A percentile compares a stretch with the other conserved stretches of the same genome.
These are phyloP conservation scores for Neurospora terricola DNA, from an alignment of 495 filamentous ascomycete genomes.

Conservation along the genomic window DNA sequence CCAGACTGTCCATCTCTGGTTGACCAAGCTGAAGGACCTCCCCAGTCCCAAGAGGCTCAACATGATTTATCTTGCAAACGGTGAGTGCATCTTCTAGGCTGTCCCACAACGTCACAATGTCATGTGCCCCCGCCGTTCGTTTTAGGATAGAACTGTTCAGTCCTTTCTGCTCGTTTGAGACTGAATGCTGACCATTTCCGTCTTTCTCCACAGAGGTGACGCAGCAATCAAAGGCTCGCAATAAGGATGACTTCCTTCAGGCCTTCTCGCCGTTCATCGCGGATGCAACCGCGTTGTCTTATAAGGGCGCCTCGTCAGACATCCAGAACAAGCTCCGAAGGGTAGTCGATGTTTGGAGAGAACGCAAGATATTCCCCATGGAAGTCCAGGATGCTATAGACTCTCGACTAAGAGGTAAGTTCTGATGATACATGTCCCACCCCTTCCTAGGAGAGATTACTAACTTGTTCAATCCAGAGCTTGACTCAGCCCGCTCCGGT, in stretches of 20 bases:
- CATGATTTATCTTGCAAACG: constrained; percentile 91
- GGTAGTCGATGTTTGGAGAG: constrained; percentile 89
- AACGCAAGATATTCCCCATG: constrained; percentile 72
- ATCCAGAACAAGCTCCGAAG: constrained; percentile 79
- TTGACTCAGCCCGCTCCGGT: constrained; percentile 68
- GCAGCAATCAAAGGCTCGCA: constrained; percentile 85
- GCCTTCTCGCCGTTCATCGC: constrained; percentile 86
- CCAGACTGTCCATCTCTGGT: constrained; percentile 78
- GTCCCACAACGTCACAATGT: neutral
- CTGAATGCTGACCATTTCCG: constrained; percentile 13
- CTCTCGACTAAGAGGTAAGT: constrained; percentile 61
- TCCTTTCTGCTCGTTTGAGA: neutral
- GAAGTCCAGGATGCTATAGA: constrained; percentile 73
- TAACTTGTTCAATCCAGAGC: constrained; percentile 40
- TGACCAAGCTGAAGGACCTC: constrained; percentile 78
- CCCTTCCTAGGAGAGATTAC: neutral
- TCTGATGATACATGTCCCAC: neutral
- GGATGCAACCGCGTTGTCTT: constrained; percentile 73
- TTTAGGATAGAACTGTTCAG: constrained; percentile 10
- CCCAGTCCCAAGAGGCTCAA: constrained; percentile 75
- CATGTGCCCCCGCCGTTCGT: neutral
- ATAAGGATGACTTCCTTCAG: constrained; percentile 82
- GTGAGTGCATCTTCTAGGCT: constrained; percentile 35
- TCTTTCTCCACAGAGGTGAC: constrained; percentile 59
- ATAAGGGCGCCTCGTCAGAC: constrained; percentile 74